Evolutionary conservation across 2,329 filamentous ascomycete genomes (phyloP), one percentile per base, ranked within the genome.

Genomic region (Fusarium euwallaceae): DNA sequence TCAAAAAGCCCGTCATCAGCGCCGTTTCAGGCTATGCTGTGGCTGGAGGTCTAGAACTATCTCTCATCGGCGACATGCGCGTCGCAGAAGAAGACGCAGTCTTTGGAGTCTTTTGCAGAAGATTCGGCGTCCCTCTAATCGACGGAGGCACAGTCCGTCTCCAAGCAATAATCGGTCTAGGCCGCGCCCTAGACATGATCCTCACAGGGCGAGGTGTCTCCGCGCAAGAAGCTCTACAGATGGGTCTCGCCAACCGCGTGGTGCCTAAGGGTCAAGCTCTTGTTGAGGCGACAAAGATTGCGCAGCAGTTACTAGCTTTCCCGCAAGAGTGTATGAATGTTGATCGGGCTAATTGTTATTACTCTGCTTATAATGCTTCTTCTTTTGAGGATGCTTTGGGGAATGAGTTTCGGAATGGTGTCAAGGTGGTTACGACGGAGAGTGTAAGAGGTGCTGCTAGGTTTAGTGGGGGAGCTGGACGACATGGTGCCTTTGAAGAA

Each of bases 51-150:
- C 9, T 59, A 7, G 55, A 59, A 4, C 34, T 41, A 24, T 59
- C 55, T 1, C 55, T 59, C 6, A 36, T 59, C 8, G 55, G 83
- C 0, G 89, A 91, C 72, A 81, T 90, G 62, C 85, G 88, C 2
- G 82, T 90, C 1, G 86, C 84, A 0, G 88, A 90, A 67, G 86
- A 88, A 64, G 85, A 87, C 48, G 86, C 87, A 5, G 77, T 88
- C 1, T 88, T 90, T 61, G 88, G 88, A 3, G 85, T 91, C 4
- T 90, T 90, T 73, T 89, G 87, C 77, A 83, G 89, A 3, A 83
- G 88, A 3, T 88, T 76, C 12, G 78, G 78, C 10, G 77, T 80
- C 1, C 77, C 78, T 5, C 74, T 80, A 20, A 77, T 79, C 14
- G 88, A 83, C 41, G 82, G 79, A 7, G 88, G 88, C 1, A 90